Base-by-base conservation (phyloP, 176 grass and related monocot genomes). In the Musa acuminata region DNA sequence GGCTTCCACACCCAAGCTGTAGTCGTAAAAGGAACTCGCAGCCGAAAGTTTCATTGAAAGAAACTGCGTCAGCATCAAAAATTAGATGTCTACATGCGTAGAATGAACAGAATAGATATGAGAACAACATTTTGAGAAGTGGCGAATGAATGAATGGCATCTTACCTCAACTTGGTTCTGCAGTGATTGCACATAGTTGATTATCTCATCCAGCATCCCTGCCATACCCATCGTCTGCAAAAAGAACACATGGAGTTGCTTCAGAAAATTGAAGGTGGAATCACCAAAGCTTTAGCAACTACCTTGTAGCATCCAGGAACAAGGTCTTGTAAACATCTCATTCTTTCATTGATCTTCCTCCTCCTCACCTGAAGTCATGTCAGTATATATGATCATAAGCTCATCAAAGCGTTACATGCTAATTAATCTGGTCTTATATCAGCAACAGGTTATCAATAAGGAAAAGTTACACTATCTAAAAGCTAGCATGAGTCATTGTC, bases 81-180 rank as follows among this genome's bases (percentile, higher is more conserved):
- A 0, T 35, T 54, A 74, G 53, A 35, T 24, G 13, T 55, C 5
- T 17, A 29, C 22, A 59, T 51, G 35, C 4, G 35, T 70, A 9
- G 17, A 20, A 51, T 23, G 17, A 49, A 20, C 13, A 57, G 17
- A 57, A 57, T 43, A 57, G 1, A 60, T 8, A 64, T 9, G 8
- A 20, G n/a, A 22, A 3, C 12, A 11, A 11, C 21, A 12, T 2
- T 72, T 52, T 11, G 11, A 72, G 49, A 72, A 52, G 20, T 8
- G 51, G 23, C 8, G n/a, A 24, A 75, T 21, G 35, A 43, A 43
- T 43, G 26, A 9, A 24, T 24, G 24, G 24, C 24, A 0, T 24
- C 22, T 77, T 52, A 79, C 77, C 66, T 79, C 77, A 58, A 79
- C 77, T 79, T 79, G 77, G 66, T 79, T 79, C 29, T 79, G 65